Conservation (phyloP, 257 asterid genomes). For the Solanum piurae region DNA sequence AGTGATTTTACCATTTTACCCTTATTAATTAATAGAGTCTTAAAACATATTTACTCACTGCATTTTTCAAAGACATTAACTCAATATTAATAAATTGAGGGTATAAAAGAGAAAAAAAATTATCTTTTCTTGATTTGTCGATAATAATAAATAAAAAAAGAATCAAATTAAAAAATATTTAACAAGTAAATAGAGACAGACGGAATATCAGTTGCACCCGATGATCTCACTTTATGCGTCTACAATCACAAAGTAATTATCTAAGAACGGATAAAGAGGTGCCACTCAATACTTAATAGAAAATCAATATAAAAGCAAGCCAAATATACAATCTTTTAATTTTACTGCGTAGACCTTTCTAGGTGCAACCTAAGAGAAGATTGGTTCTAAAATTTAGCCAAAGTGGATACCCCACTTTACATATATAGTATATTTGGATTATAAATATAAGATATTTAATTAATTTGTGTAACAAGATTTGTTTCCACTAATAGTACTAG, state of each 20-base stretch:
- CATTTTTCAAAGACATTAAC: too few relatives aligned
- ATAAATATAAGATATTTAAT: background rate
- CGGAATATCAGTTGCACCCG: background rate
- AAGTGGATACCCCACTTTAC: background rate
- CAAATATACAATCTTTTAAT: background rate
- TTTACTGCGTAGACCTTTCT: slow-evolving; percentile 1
- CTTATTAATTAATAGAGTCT: too few relatives aligned
- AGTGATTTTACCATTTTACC: background rate
- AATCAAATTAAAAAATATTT: too few relatives aligned
- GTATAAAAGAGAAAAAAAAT: too few relatives aligned
- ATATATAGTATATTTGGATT: background rate
- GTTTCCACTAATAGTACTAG: slow-evolving; percentile 31
- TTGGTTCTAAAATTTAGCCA: background rate
- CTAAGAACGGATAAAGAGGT: background rate
- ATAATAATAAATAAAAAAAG: too few relatives aligned
- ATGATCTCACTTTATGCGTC: background rate
- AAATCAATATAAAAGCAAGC: background rate
- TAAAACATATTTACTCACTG: background rate
- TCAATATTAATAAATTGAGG: background rate
- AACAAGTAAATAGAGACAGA: too few relatives aligned
- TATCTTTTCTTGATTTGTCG: background rate
- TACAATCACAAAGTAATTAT: background rate
- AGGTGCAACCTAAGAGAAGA: background rate
- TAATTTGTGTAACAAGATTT: slow-evolving; percentile 7
- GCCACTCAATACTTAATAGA: background rate